Conservation (phyloP, 164 flowering plant genomes). For the Piper longum region DNA sequence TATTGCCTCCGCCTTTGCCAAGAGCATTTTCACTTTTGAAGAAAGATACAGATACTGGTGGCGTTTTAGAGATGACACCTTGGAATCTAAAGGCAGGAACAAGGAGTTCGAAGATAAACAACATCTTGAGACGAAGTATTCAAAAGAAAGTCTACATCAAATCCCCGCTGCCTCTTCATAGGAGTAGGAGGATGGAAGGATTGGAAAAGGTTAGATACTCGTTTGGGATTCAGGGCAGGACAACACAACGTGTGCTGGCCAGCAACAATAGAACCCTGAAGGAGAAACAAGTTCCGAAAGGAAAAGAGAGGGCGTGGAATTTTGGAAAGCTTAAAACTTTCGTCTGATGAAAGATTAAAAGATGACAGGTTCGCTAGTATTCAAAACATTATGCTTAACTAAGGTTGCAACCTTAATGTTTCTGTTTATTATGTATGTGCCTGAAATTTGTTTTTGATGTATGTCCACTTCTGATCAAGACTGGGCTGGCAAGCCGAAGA, state of each 20-base stretch:
- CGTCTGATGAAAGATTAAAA: neutral
- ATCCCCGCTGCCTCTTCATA: conserved; percentile 42
- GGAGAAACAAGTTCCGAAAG: conserved; percentile 23
- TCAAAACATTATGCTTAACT: too few relatives aligned
- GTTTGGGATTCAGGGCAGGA: conserved; percentile 54
- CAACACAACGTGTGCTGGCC: conserved; percentile 44
- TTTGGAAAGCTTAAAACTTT: conserved; percentile 8
- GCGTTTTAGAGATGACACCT: conserved; percentile 22
- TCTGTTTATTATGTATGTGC: too few relatives aligned
- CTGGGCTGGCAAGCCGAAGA: too few relatives aligned
- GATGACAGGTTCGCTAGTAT: too few relatives aligned
- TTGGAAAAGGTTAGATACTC: conserved; percentile 66
- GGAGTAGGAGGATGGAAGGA: conserved; percentile 41
- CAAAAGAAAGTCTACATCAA: conserved; percentile 48
- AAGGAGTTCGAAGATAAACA: conserved; percentile 34
- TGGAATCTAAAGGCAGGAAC: conserved; percentile 31
- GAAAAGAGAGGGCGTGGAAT: conserved; percentile 72
- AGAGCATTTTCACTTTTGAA: conserved; percentile 14
- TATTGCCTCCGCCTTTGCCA: conserved; percentile 1
- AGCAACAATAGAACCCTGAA: conserved; percentile 28
- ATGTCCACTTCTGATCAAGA: too few relatives aligned
- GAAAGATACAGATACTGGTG: conserved; percentile 21
- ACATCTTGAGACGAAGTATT: conserved; percentile 51
- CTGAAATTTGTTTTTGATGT: too few relatives aligned
- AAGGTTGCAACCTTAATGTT: neutral